Evolutionary conservation across 345 rosid genomes (phyloP), one percentile per base, ranked within the genome.

Genomic region (Microthlaspi erraticum): DNA sequence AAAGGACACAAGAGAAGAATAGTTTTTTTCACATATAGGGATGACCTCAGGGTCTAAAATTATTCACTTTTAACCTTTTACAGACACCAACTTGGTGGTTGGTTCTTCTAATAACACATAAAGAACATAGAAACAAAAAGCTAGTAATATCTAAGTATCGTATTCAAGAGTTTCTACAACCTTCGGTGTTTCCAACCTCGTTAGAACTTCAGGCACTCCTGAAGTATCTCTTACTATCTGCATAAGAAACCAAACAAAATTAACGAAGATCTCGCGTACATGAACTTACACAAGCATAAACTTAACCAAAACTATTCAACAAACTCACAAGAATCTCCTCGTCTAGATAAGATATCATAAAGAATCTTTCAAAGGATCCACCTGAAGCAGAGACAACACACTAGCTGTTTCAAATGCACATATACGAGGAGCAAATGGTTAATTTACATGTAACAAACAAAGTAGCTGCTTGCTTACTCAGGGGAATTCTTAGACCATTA

Each of bases 331-430:
- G 88, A 81, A 86, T 89, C 85, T 93, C 98, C 48, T 87, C 97
- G 46, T 93, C 98, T 39, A 93, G 90, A 80, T 91, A 91, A 59
- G 98, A 87, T 71, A 93, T 91, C 96, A 91, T 86, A 82, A 93
- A 91, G 65, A 89, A 86, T 78, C 98, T 87, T 79, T 89, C 88
- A 54, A 85, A 91, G 34, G 88, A 75, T 57, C 97, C 93, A 77
- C 84, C 98, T 93, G 79, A 76, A 84, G 54, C 73, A 62, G 16
- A 62, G 16, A 70, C 8, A 14, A 19, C 45, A 32, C 26, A 58
- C 7, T 43, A 53, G 55, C 10, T 45, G 54, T 20, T 53, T 60
- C 12, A 69, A 69, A 6, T 18, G 39, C 1, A 32, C 32, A 32
- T 8, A n/a, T 20, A n/a, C n/a, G 41, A 42, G 13, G n/a, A 37